These are phyloP conservation scores for Mucor circinelloides DNA, from an alignment of 371 early-diverging fungal species.

Conservation along the genomic window DNA sequence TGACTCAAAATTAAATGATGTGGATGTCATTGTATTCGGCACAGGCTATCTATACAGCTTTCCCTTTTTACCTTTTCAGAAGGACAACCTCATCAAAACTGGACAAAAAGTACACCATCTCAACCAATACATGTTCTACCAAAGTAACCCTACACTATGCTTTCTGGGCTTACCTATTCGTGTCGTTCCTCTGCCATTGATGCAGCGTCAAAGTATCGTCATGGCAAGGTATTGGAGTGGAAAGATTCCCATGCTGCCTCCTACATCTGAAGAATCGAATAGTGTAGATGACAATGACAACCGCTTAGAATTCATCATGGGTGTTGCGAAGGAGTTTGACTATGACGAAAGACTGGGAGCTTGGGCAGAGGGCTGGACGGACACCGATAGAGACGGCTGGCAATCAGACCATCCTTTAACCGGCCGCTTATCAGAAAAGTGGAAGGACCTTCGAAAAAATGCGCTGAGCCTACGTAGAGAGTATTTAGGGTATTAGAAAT, in stretches of 20 bases:
- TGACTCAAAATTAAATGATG: slow-evolving; percentile 28
- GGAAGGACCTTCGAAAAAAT: slow-evolving; percentile 28
- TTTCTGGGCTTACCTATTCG: slow-evolving; percentile 62
- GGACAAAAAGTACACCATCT: slow-evolving; percentile 50
- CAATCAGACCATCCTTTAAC: slow-evolving; percentile 27
- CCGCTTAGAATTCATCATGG: slow-evolving; percentile 23
- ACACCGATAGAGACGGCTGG: slow-evolving; percentile 15
- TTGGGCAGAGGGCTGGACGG: slow-evolving; percentile 38
- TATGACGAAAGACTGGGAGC: slow-evolving; percentile 37
- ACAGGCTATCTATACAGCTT: slow-evolving; percentile 65
- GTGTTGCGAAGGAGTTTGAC: slow-evolving; percentile 18
- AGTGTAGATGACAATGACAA: slow-evolving; percentile 7
- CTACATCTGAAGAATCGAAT: not conserved
- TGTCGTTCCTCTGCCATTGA: slow-evolving; percentile 59
- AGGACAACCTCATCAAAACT: slow-evolving; percentile 33
- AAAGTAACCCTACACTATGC: slow-evolving; percentile 52
- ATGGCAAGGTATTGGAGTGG: slow-evolving; percentile 52
- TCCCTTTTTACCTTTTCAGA: slow-evolving; percentile 52
- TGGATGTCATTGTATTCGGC: slow-evolving; percentile 57
- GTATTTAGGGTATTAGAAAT: slow-evolving; percentile 38
- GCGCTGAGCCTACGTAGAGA: slow-evolving; percentile 28
- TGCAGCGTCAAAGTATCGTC: slow-evolving; percentile 54
- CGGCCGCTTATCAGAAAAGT: slow-evolving; percentile 26
- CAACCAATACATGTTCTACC: slow-evolving; percentile 52
- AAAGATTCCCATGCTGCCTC: slow-evolving; percentile 28